phyloP scores from a whole-genome alignment of 2,329 filamentous ascomycete species.

The Dothidotthia symphoricarpi region DNA sequence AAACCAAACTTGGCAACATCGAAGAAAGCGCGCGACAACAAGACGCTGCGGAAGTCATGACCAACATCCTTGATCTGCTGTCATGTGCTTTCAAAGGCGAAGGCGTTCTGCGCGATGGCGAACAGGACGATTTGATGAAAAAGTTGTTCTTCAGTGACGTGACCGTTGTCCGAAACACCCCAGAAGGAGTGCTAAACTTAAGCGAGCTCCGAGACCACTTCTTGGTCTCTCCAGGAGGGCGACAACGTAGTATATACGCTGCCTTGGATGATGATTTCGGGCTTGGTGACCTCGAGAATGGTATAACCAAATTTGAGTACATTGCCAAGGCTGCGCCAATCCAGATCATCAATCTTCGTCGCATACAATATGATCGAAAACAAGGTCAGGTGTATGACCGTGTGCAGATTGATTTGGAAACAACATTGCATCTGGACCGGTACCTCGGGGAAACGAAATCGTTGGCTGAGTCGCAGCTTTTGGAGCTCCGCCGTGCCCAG shows the following conservation, averaged over 20 bases:
- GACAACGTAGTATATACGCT: slow-evolving; percentile 70
- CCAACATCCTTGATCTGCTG: slow-evolving; percentile 86
- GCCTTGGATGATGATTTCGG: slow-evolving; percentile 86
- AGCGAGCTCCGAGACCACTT: slow-evolving; percentile 63
- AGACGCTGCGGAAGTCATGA: slow-evolving; percentile 94
- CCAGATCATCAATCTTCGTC: slow-evolving; percentile 84
- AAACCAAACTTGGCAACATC: slow-evolving; percentile 48
- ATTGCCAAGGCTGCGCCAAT: slow-evolving; percentile 72
- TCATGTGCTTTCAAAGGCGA: slow-evolving; percentile 79
- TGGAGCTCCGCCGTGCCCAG: slow-evolving; percentile 63
- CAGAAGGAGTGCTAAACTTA: slow-evolving; percentile 48
- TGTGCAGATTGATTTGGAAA: slow-evolving; percentile 73
- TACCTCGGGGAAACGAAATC: slow-evolving; percentile 55
- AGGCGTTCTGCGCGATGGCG: slow-evolving; percentile 64
- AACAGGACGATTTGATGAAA: slow-evolving; percentile 80
- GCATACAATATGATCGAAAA: slow-evolving; percentile 68
- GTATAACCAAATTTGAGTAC: slow-evolving; percentile 32
- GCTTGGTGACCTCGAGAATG: slow-evolving; percentile 62
- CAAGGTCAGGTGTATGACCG: slow-evolving; percentile 46
- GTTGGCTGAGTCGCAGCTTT: slow-evolving; percentile 47
- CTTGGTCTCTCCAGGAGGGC: slow-evolving; percentile 58
- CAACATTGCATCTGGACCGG: slow-evolving; percentile 80
- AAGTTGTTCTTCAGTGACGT: slow-evolving; percentile 44
- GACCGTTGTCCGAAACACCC: slow-evolving; percentile 43
- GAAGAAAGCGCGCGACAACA: slow-evolving; percentile 70